These are phyloP conservation scores for Cnidoscolus chayamansa DNA, from an alignment of 441 rosid genomes.

Conservation along the genomic window DNA sequence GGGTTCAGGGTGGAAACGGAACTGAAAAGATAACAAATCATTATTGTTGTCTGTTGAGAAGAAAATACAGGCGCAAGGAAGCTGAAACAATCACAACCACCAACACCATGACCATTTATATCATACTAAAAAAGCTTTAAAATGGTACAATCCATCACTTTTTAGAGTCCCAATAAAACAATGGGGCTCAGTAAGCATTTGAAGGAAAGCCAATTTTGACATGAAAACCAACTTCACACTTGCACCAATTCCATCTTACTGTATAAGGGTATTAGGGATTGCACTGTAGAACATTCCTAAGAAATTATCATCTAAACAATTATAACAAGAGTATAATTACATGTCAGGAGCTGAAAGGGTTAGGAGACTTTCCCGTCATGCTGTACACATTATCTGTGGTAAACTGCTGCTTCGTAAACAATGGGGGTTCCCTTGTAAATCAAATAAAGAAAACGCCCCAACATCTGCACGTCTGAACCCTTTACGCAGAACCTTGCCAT, in stretches of 20 bases:
- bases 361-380: slow-evolving; percentile 26
- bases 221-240: slow-evolving; percentile 18
- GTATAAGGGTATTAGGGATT: background rate
- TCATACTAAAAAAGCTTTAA: background rate
- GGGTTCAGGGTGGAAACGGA: no score
- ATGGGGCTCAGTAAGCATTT: background rate
- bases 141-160: slow-evolving; percentile 13
- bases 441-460: slow-evolving; percentile 15
- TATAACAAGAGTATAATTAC: slow-evolving; percentile 43
- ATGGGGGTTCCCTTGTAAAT: slow-evolving; percentile 21
- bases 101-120: background rate
- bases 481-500: slow-evolving; percentile 40
- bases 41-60: no score
- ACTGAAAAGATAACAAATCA: no score
- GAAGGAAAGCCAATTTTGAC: slow-evolving; percentile 19
- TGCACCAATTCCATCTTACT: slow-evolving; percentile 13
- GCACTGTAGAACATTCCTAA: slow-evolving; percentile 17
- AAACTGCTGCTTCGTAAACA: slow-evolving; percentile 16
- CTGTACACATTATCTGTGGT: slow-evolving; percentile 37
- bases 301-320: slow-evolving; percentile 16
- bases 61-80: background rate
- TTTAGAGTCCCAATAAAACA: slow-evolving; percentile 10
- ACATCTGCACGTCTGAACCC: slow-evolving; percentile 34
- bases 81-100: background rate
- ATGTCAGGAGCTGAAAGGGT: slow-evolving; percentile 53